phyloP scores from a whole-genome alignment of 2,329 filamentous ascomycete species.

The Paracamarosporium sp. region DNA sequence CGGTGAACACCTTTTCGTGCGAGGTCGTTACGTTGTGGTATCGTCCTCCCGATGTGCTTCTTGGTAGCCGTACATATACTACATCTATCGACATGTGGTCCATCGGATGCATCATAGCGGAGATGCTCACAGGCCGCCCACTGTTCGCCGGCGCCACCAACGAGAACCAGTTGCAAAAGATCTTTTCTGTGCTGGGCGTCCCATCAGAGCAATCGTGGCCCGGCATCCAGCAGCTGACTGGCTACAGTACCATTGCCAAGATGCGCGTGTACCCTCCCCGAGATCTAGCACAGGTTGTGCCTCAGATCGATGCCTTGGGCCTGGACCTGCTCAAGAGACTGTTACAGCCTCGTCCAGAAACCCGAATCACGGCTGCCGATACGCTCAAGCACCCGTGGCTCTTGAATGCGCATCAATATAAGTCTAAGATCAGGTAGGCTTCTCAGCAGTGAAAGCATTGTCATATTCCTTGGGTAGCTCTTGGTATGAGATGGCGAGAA shows the following conservation, averaged over 20 bases:
- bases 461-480: too few relatives aligned
- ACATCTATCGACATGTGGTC: conserved; percentile 99
- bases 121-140: conserved; percentile 96
- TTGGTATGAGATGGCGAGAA: too few relatives aligned
- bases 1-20: conserved; percentile 97
- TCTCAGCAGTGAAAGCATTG: too few relatives aligned
- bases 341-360: conserved; percentile 90
- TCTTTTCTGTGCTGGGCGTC: conserved; percentile 98
- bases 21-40: conserved; percentile 99
- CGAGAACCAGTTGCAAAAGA: conserved; percentile 95
- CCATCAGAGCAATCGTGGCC: conserved; percentile 96
- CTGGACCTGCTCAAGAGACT: conserved; percentile 88
- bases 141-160: conserved; percentile 98
- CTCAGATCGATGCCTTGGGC: conserved; percentile 87
- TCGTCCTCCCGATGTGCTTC: conserved; percentile 90
- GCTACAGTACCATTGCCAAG: conserved; percentile 95
- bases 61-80: conserved; percentile 95
- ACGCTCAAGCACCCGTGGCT: conserved; percentile 95
- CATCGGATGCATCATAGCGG: conserved; percentile 98
- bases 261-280: conserved; percentile 96
- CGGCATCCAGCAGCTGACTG: conserved; percentile 91
- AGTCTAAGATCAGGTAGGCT: too few relatives aligned
- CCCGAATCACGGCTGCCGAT: conserved; percentile 85
- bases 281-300: conserved; percentile 83
- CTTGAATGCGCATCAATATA: too few relatives aligned